Conservation (phyloP, 306 rosid species). For the Carpinus fangiana region DNA sequence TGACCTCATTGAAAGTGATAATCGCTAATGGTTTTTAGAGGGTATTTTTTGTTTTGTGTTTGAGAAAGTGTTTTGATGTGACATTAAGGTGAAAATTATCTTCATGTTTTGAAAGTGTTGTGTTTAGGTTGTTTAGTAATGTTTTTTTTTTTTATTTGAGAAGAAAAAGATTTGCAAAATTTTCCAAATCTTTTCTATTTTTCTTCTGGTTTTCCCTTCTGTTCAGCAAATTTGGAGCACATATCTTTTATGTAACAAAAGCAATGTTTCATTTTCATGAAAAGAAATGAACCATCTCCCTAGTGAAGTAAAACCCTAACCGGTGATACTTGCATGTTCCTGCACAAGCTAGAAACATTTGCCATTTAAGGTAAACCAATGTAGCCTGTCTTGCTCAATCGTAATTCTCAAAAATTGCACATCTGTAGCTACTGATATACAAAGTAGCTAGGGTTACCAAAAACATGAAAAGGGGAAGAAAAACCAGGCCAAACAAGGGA, state of each 20-base stretch:
- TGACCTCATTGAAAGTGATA: too few relatives aligned
- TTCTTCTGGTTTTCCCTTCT: neutral
- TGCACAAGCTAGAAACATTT: neutral
- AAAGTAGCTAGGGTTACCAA: neutral
- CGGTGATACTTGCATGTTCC: neutral
- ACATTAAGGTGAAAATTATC: too few relatives aligned
- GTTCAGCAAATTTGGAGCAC: neutral
- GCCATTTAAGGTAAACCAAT: neutral
- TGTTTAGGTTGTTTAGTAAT: too few relatives aligned
- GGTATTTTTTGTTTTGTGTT: too few relatives aligned
- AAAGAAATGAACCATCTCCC: too few relatives aligned
- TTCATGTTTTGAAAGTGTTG: too few relatives aligned
- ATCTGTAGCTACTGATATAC: neutral
- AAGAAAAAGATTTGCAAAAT: too few relatives aligned
- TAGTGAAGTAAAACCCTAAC: too few relatives aligned
- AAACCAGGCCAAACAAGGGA: neutral
- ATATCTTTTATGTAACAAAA: neutral
- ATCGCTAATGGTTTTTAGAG: too few relatives aligned
- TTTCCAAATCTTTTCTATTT: neutral
- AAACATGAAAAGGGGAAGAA: neutral
- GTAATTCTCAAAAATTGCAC: neutral
- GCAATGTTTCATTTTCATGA: neutral
- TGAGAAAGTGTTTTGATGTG: too few relatives aligned
- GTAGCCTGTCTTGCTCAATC: neutral
- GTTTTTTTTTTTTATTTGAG: too few relatives aligned